These are phyloP conservation scores for Termitomyces sp. DNA, from an alignment of 768 basidiomycete species.

Conservation along the genomic window DNA sequence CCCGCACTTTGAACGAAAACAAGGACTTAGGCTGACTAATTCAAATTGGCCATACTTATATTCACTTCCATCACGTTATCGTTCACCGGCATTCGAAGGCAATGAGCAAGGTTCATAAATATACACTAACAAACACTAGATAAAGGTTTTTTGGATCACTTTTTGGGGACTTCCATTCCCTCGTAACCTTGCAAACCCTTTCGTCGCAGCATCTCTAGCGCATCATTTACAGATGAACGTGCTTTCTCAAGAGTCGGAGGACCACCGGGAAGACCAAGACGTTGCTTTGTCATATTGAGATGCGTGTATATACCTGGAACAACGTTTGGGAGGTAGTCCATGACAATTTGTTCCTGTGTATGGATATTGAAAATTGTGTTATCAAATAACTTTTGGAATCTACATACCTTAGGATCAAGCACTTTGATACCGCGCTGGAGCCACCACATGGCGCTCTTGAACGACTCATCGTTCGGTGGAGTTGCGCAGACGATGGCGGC, in stretches of 20 bases:
- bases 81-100: background rate
- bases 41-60: background rate
- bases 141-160: slow-evolving; percentile 4
- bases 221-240: slow-evolving; percentile 58
- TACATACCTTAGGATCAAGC: slow-evolving; percentile 63
- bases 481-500: slow-evolving; percentile 71
- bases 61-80: background rate
- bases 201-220: slow-evolving; percentile 64
- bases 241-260: slow-evolving; percentile 62
- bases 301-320: slow-evolving; percentile 73
- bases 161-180: slow-evolving; percentile 14
- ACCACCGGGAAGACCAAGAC: slow-evolving; percentile 68
- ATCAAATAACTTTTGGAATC: background rate
- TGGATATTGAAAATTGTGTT: slow-evolving; percentile 4
- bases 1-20: slow-evolving; percentile 4
- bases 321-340: slow-evolving; percentile 77
- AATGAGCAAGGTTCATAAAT: background rate
- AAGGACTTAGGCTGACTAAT: background rate
- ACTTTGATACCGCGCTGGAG: slow-evolving; percentile 67
- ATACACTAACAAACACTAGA: background rate
- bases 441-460: slow-evolving; percentile 86
- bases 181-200: slow-evolving; percentile 26
- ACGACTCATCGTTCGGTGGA: slow-evolving; percentile 70
- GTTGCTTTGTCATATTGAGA: slow-evolving; percentile 75
- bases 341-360: slow-evolving; percentile 68